Conservation (phyloP, 768 basidiomycete genomes). For the Psilocybe azurescens region DNA sequence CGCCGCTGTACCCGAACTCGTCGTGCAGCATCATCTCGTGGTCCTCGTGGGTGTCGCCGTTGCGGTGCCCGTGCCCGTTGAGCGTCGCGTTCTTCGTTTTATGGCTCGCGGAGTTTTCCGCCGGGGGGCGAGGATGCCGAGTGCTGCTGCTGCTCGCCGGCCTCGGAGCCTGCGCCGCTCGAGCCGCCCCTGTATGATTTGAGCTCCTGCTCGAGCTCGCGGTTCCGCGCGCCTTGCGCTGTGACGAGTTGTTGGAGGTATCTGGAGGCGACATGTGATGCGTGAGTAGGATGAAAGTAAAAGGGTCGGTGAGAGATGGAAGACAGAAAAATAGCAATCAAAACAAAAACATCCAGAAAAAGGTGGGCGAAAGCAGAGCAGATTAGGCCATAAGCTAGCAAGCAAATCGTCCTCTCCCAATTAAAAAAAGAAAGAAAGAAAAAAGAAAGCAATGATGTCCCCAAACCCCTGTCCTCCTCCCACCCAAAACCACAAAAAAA, state of each 20-base stretch:
- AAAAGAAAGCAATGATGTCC: not conserved
- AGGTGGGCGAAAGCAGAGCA: too few species aligned
- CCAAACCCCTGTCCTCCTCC: not conserved
- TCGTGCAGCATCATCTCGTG: slow-evolving; percentile 31
- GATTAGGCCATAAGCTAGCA: too few species aligned
- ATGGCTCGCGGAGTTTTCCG: not conserved
- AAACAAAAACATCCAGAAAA: too few species aligned
- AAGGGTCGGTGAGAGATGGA: too few species aligned
- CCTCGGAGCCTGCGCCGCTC: slow-evolving; percentile 13
- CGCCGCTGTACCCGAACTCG: slow-evolving; percentile 17
- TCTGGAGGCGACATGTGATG: slow-evolving; percentile 32
- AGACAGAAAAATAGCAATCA: too few species aligned
- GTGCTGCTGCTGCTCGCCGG: not conserved
- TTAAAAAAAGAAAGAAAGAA: not conserved
- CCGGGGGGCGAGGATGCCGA: slow-evolving; percentile 1
- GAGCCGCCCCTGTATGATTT: slow-evolving; percentile 43
- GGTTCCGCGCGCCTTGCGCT: slow-evolving; percentile 77
- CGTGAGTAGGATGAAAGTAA: too few species aligned
- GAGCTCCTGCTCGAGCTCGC: slow-evolving; percentile 79
- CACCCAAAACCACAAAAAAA: not conserved
- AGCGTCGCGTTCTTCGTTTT: not conserved
- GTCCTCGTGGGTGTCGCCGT: slow-evolving; percentile 7
- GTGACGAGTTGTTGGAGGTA: slow-evolving; percentile 88
- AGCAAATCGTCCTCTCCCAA: too few species aligned
- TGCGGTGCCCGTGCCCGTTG: slow-evolving; percentile 1